Base-by-base conservation (phyloP, 2,329 filamentous ascomycete genomes). In the Rhinocladiella similis region DNA sequence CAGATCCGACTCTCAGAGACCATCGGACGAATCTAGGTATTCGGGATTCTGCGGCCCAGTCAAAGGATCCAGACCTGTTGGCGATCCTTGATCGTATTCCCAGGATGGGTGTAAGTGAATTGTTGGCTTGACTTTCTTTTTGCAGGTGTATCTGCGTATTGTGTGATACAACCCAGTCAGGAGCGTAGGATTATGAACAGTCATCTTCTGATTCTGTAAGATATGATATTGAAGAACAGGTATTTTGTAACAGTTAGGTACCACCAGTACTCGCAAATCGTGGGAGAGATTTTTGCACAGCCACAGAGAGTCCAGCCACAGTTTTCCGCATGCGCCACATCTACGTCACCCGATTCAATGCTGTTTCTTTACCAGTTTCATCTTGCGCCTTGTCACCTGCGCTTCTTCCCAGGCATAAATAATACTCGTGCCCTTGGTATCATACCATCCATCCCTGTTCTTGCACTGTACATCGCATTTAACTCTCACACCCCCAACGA, bases 1-100 rank as follows among this genome's bases (percentile, higher is more conserved):
- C 59, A 9, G 59, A 62, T 20, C 43, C 54, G 16, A 56, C 53
- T 7, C 29, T 59, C 14, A 35, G 35, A 14, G 59, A 62, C 33
- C 27, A 53, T 41, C 27, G 43, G 25, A 50, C 53, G 2, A 49
- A 47, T 2, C 36, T 47, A 42, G 50, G 49, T 16, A 41, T 60
- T 12, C 38, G 53, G 18, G 57, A 60, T 36, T 57, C 54, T 39
- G 53, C 54, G 1, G 12, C 38, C 2, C 42, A 54, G 38, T 53
- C 56, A 27, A 42, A 47, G 16, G 57, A 60, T 39, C 36, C 46
- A 43, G 57, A 57, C 16, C 41, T 60, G 33, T 36, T 53, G 47
- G 33, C 41, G 19, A 16, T 56, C 3, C 27, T 60, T 25, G 54
- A 56, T 35, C 46, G 51, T 19, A 29, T 36, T 4, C 50, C 50